phyloP scores from a whole-genome alignment of 495 filamentous ascomycete species.

The Glonium stellatum region DNA sequence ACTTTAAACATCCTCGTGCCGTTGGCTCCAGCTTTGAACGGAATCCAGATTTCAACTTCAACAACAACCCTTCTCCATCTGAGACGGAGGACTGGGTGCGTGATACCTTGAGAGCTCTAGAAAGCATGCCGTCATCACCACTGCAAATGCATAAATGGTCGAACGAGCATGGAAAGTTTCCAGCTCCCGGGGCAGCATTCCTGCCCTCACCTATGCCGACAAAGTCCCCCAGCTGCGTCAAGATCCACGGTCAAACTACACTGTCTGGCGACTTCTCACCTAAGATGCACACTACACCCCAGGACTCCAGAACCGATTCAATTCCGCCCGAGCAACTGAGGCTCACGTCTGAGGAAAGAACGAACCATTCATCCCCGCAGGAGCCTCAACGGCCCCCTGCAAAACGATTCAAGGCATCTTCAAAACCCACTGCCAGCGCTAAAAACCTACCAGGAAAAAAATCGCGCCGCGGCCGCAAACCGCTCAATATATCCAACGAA shows the following conservation, averaged over 20 bases:
- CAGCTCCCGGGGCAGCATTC: background rate
- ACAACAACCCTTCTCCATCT: background rate
- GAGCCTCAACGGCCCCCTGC: constrained; percentile 4
- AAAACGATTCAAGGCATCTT: background rate
- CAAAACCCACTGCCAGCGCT: background rate
- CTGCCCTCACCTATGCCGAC: no score
- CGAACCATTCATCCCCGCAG: constrained; percentile 6
- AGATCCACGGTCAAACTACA: constrained; percentile 26
- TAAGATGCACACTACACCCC: background rate
- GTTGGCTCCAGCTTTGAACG: background rate
- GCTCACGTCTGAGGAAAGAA: background rate
- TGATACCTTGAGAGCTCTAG: constrained; percentile 4
- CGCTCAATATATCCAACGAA: constrained; percentile 13
- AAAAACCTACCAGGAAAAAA: background rate
- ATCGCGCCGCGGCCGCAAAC: background rate
- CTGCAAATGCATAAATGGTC: constrained; percentile 6
- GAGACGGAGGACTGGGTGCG: constrained; percentile 8
- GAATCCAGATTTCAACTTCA: background rate
- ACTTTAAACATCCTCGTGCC: background rate
- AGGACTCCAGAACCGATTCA: background rate
- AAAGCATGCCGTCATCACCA: background rate
- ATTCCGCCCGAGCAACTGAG: constrained; percentile 9
- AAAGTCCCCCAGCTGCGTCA: background rate
- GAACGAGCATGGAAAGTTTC: background rate
- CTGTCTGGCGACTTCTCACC: constrained; percentile 26